Percentiles rank a stretch among this genome's conserved stretches.
These are phyloP conservation scores for Mycena galopus DNA, from an alignment of 768 basidiomycete species.

Conservation along the genomic window DNA sequence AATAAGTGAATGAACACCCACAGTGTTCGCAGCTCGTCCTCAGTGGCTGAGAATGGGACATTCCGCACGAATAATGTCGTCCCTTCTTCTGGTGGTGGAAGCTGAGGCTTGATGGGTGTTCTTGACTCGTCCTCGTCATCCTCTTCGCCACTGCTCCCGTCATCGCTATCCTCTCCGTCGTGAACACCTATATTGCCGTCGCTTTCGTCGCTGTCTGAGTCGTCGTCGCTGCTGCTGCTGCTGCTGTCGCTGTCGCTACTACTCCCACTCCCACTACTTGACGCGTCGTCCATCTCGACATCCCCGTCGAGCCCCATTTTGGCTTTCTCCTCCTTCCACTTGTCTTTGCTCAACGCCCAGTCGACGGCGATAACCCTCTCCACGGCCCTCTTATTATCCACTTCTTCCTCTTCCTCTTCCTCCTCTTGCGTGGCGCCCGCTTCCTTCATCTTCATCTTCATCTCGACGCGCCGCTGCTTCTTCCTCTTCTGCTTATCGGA, in stretches of 20 bases:
- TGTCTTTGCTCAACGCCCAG: slow-evolving; percentile 95
- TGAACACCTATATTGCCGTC: slow-evolving; percentile 62
- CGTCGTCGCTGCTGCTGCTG: slow-evolving; percentile 40
- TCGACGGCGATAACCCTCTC: slow-evolving; percentile 90
- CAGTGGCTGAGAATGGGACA: slow-evolving; percentile 90
- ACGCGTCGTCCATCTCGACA: slow-evolving; percentile 52
- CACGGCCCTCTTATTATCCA: slow-evolving; percentile 50
- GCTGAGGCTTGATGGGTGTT: slow-evolving; percentile 69
- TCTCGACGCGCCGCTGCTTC: slow-evolving; percentile 70
- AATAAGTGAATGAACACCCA: slow-evolving; percentile 53
- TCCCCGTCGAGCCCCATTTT: slow-evolving; percentile 61
- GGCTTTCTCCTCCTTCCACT: slow-evolving; percentile 86
- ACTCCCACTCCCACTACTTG: slow-evolving; percentile 48
- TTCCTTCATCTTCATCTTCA: slow-evolving; percentile 55
- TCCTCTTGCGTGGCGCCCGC: slow-evolving; percentile 42
- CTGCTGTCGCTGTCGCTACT: slow-evolving; percentile 42
- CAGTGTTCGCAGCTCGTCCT: slow-evolving; percentile 91
- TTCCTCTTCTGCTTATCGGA: slow-evolving; percentile 77
- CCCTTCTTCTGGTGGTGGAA: slow-evolving; percentile 89
- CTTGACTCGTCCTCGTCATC: slow-evolving; percentile 52
- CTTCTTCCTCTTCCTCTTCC: slow-evolving; percentile 51
- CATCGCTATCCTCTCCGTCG: slow-evolving; percentile 42
- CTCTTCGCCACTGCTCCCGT: slow-evolving; percentile 54
- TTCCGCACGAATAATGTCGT: slow-evolving; percentile 96
- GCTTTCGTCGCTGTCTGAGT: slow-evolving; percentile 49